phyloP scores from a whole-genome alignment of 2,329 filamentous ascomycete genomes.

The Meredithiella fracta region DNA sequence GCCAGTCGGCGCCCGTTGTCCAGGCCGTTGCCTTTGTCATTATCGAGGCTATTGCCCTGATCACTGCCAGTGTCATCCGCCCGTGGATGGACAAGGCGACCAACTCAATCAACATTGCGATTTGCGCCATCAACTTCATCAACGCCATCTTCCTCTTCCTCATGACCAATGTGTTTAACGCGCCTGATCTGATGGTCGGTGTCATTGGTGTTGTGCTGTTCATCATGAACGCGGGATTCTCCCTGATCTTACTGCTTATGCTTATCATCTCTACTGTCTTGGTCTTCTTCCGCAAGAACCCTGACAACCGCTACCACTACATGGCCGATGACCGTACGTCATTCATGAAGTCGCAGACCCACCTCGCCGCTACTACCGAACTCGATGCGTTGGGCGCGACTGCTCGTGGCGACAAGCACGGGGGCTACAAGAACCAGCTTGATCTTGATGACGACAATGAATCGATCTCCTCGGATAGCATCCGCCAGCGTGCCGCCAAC shows the following conservation, averaged over 20 bases:
- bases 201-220: slow-evolving; percentile 83
- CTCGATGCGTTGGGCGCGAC: slow-evolving; percentile 79
- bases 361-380: slow-evolving; percentile 62
- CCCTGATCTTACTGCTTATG: slow-evolving; percentile 66
- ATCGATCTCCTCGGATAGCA: slow-evolving; percentile 24
- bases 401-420: slow-evolving; percentile 63
- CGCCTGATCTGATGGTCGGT: slow-evolving; percentile 68
- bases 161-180: slow-evolving; percentile 73
- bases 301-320: slow-evolving; percentile 84
- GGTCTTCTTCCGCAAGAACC: slow-evolving; percentile 79
- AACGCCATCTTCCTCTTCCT: slow-evolving; percentile 79
- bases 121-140: slow-evolving; percentile 76
- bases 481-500: slow-evolving; percentile 23
- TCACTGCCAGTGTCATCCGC: slow-evolving; percentile 61
- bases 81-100: slow-evolving; percentile 99
- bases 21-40: slow-evolving; percentile 73
- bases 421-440: slow-evolving; percentile 25
- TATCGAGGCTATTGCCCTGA: slow-evolving; percentile 63
- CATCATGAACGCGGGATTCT: slow-evolving; percentile 69
- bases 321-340: slow-evolving; percentile 94
- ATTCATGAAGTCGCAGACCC: slow-evolving; percentile 91
- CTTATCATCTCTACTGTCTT: slow-evolving; percentile 46
- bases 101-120: slow-evolving; percentile 90
- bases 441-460: slow-evolving; percentile 26
- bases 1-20: slow-evolving; percentile 50